Conservation (phyloP, 768 basidiomycete species). For the Strobilomyces dryophilus region DNA sequence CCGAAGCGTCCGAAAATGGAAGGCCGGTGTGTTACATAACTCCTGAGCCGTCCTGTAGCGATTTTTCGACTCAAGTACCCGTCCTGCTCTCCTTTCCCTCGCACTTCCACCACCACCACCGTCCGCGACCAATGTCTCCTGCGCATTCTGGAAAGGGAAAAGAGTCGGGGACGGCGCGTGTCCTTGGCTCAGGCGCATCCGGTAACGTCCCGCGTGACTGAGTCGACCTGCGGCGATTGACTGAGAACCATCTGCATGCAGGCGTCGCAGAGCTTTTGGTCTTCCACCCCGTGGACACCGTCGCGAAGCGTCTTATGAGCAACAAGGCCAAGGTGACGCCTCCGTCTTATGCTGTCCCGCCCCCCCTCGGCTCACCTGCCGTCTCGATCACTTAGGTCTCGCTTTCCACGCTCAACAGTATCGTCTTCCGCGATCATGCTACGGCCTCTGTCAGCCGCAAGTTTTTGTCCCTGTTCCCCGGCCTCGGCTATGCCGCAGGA, state of each 20-base stretch:
- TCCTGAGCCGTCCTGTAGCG: conserved; percentile 9
- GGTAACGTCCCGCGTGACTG: conserved; percentile 41
- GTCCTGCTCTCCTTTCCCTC: neutral
- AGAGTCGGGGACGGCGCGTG: conserved; percentile 86
- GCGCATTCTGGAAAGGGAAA: conserved; percentile 45
- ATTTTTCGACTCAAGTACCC: conserved; percentile 1
- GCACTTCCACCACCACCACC: neutral
- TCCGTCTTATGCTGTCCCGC: neutral
- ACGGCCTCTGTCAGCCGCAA: conserved; percentile 60
- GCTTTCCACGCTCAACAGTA: conserved; percentile 54
- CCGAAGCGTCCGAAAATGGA: conserved; percentile 8
- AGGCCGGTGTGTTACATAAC: conserved; percentile 22
- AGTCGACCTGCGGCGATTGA: neutral
- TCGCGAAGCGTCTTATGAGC: conserved; percentile 98
- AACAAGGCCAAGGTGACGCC: conserved; percentile 78
- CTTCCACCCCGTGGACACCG: conserved; percentile 95
- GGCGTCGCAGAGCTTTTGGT: conserved; percentile 93
- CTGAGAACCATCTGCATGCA: conserved; percentile 23
- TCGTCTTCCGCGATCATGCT: conserved; percentile 88
- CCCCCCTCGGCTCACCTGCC: neutral
- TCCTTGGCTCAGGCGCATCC: conserved; percentile 89
- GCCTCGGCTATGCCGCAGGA: conserved; percentile 95
- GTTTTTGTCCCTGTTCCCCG: conserved; percentile 93
- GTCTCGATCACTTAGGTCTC: conserved; percentile 46
- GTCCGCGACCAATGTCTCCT: conserved; percentile 41